phyloP scores from a whole-genome alignment of 2,329 filamentous ascomycete species.

The Chalaropsis ovoidea region DNA sequence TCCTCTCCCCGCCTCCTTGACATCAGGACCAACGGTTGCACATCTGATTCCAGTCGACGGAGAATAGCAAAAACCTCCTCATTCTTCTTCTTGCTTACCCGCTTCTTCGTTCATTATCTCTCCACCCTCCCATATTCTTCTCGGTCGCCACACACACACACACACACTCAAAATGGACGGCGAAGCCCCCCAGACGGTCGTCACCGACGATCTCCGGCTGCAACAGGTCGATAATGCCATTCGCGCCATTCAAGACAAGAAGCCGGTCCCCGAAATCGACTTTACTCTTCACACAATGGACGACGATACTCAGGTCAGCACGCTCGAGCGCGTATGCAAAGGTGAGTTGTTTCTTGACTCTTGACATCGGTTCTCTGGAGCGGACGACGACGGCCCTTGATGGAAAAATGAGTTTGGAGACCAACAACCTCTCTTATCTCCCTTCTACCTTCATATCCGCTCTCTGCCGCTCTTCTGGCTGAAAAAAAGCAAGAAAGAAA shows the following conservation, averaged over 20 bases:
- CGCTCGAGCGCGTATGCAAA: slow-evolving; percentile 94
- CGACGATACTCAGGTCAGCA: slow-evolving; percentile 90
- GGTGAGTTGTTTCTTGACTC: slow-evolving; percentile 45
- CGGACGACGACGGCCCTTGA: no score
- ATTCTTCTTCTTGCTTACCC: slow-evolving; percentile 6
- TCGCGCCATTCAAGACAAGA: slow-evolving; percentile 88
- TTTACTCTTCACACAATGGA: slow-evolving; percentile 98
- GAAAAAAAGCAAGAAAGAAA: no score
- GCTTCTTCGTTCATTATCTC: not conserved
- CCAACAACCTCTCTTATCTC: slow-evolving; percentile 21
- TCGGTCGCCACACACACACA: not conserved
- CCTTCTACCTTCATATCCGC: not conserved
- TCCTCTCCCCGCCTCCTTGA: not conserved
- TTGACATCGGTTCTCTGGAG: no score
- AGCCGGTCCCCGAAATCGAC: slow-evolving; percentile 92
- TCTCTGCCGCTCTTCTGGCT: not conserved
- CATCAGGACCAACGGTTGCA: not conserved
- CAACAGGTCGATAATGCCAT: slow-evolving; percentile 76
- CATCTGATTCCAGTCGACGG: no score
- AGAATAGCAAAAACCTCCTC: not conserved
- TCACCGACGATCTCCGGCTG: slow-evolving; percentile 41
- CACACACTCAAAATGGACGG: slow-evolving; percentile 37
- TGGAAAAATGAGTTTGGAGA: no score
- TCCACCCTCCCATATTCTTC: slow-evolving; percentile 12
- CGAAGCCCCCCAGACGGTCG: slow-evolving; percentile 34